These are phyloP conservation scores for Phytophthora fragariaefolia DNA, from an alignment of 352 stramenopile species.

Conservation along the genomic window DNA sequence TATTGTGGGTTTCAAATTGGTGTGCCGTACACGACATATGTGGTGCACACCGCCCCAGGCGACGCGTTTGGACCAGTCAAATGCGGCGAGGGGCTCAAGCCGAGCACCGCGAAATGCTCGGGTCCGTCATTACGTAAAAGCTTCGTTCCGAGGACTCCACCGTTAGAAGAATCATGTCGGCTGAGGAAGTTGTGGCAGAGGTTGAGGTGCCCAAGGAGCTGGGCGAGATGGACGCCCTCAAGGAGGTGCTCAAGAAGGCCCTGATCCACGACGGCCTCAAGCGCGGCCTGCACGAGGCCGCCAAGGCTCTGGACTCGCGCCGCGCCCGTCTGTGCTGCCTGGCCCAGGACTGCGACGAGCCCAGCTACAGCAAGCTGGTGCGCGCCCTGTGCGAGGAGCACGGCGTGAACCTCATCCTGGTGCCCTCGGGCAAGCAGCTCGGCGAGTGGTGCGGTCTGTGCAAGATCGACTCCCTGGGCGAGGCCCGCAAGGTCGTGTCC, in stretches of 20 bases:
- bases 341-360: constrained; percentile 99
- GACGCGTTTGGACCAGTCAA: constrained; percentile 60
- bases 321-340: constrained; percentile 98
- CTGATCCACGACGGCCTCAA: constrained; percentile 99
- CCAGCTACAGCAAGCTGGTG: constrained; percentile 99
- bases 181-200: constrained; percentile 93
- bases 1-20: constrained; percentile 7
- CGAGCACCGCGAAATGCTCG: background rate
- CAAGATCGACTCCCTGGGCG: constrained; percentile 98
- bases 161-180: constrained; percentile 82
- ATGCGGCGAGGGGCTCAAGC: constrained; percentile 19
- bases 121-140: constrained; percentile 46
- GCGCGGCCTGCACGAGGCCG: constrained; percentile 98
- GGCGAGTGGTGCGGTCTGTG: constrained; percentile 99
- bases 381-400: constrained; percentile 95
- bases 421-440: constrained; percentile 96
- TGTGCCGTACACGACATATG: background rate
- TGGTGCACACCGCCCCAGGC: constrained; percentile 10
- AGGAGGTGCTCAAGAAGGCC: constrained; percentile 99
- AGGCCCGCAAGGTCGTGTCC: constrained; percentile 98
- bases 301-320: constrained; percentile 98
- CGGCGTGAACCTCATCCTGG: constrained; percentile 94
- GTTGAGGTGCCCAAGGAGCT: constrained; percentile 94
- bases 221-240: constrained; percentile 97
- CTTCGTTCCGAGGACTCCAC: constrained; percentile 49